phyloP scores from a whole-genome alignment of 257 asterid genomes.

The Solanum clarkiae region DNA sequence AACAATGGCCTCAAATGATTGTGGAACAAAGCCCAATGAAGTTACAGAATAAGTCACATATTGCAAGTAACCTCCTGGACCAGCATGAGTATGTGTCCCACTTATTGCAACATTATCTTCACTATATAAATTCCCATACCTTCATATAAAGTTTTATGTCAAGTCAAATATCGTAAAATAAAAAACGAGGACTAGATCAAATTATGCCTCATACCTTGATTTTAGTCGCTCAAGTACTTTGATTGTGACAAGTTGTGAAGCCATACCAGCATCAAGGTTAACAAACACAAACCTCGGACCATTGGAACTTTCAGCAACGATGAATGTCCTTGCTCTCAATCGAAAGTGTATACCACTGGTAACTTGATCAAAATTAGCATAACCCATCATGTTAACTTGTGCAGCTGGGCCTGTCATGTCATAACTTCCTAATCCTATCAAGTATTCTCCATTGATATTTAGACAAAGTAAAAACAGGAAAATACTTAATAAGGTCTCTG shows the following conservation, averaged over 20 bases:
- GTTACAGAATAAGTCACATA: constrained; percentile 39
- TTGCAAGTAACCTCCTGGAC: constrained; percentile 60
- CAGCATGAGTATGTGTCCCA: constrained; percentile 64
- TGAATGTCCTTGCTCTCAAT: constrained; percentile 36
- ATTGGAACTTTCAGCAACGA: constrained; percentile 23
- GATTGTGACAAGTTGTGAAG: constrained; percentile 53
- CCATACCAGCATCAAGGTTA: constrained; percentile 64
- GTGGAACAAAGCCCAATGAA: constrained; percentile 52
- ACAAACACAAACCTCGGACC: constrained; percentile 35
- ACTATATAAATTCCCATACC: constrained; percentile 42
- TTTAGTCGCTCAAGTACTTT: constrained; percentile 34
- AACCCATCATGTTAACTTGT: constrained; percentile 66
- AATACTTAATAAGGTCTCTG: background rate
- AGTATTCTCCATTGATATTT: constrained; percentile 26
- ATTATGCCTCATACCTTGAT: constrained; percentile 16
- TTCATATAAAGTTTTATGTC: background rate
- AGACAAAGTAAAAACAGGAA: background rate
- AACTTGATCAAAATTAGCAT: constrained; percentile 42
- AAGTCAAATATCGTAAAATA: background rate
- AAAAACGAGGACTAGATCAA: background rate
- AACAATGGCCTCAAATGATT: constrained; percentile 46
- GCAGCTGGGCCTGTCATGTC: constrained; percentile 75
- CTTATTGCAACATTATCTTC: constrained; percentile 54
- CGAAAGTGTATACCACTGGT: constrained; percentile 49
- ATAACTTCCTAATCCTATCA: constrained; percentile 46